phyloP scores from a whole-genome alignment of 768 basidiomycete genomes.

The Candolleomyces eurysporus region DNA sequence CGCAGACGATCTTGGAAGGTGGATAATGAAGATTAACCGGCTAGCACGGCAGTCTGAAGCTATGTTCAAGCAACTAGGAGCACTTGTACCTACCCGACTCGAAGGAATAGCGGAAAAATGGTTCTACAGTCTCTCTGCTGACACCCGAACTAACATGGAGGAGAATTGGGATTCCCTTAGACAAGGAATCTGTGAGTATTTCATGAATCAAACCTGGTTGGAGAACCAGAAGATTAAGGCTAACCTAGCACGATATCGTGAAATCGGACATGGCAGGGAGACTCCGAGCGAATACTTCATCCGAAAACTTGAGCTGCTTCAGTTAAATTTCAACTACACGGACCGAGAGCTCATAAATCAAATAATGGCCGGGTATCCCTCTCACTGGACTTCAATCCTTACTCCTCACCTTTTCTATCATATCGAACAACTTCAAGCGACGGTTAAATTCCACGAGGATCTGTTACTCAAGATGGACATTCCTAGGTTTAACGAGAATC shows the following conservation, averaged over 20 bases:
- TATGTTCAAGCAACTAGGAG: constrained; percentile 26
- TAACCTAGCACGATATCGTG: constrained; percentile 27
- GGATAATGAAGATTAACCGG: constrained; percentile 16
- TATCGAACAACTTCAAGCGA: constrained; percentile 18
- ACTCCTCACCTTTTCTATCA: constrained; percentile 20
- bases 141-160: constrained; percentile 13
- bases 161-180: constrained; percentile 27
- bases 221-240: constrained; percentile 26
- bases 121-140: constrained; percentile 24
- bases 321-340: constrained; percentile 4
- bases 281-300: constrained; percentile 34
- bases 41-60: constrained; percentile 9
- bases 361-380: constrained; percentile 32
- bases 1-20: constrained; percentile 21
- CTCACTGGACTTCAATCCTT: constrained; percentile 23
- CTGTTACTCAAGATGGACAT: constrained; percentile 13
- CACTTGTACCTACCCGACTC: constrained; percentile 25
- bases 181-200: constrained; percentile 24
- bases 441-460: constrained; percentile 23
- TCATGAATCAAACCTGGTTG: constrained; percentile 29
- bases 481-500: not conserved
- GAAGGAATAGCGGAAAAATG: constrained; percentile 25
- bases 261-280: constrained; percentile 21
- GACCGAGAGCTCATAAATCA: constrained; percentile 33
- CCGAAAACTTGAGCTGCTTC: constrained; percentile 24